These are phyloP conservation scores for Fusarium guadeloupense DNA, from an alignment of 2,329 filamentous ascomycete species.

Conservation along the genomic window DNA sequence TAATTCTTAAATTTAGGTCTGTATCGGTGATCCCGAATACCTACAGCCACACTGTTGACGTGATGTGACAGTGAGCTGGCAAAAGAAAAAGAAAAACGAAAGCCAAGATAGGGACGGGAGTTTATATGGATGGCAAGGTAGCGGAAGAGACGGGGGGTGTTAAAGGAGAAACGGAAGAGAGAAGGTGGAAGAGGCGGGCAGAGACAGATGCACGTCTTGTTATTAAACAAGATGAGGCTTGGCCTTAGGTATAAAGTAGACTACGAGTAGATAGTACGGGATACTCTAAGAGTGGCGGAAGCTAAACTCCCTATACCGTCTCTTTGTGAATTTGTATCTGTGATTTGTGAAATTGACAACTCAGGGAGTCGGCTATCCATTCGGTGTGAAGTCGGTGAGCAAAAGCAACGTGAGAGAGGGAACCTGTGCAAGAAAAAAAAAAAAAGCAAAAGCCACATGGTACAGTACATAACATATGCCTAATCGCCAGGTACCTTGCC, in stretches of 20 bases:
- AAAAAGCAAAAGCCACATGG: too few relatives aligned
- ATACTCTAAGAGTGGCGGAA: slow-evolving; percentile 33
- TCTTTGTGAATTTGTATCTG: slow-evolving; percentile 2
- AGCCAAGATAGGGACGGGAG: not conserved
- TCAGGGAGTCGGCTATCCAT: slow-evolving; percentile 32
- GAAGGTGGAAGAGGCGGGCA: slow-evolving; percentile 11
- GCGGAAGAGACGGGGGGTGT: not conserved
- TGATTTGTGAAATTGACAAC: slow-evolving; percentile 33
- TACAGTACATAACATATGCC: not conserved
- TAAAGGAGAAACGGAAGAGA: not conserved
- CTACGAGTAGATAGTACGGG: slow-evolving; percentile 10
- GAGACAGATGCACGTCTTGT: slow-evolving; percentile 20
- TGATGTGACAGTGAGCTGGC: slow-evolving; percentile 21
- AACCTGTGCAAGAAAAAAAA: not conserved
- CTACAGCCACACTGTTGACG: slow-evolving; percentile 18
- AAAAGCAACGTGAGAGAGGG: slow-evolving; percentile 19
- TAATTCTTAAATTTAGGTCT: slow-evolving; percentile 19
- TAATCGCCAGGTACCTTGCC: not conserved
- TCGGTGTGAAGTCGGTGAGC: slow-evolving; percentile 49
- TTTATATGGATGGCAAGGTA: not conserved
- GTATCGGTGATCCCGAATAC: slow-evolving; percentile 17
- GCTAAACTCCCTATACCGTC: slow-evolving; percentile 15
- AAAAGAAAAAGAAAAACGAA: slow-evolving; percentile 11
- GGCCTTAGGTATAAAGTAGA: not conserved
- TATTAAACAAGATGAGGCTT: slow-evolving; percentile 8